A percentile compares a stretch with the other conserved stretches of the same genome.
phyloP scores from a whole-genome alignment of 345 rosid species.

The Eucalyptus erythrocorys region DNA sequence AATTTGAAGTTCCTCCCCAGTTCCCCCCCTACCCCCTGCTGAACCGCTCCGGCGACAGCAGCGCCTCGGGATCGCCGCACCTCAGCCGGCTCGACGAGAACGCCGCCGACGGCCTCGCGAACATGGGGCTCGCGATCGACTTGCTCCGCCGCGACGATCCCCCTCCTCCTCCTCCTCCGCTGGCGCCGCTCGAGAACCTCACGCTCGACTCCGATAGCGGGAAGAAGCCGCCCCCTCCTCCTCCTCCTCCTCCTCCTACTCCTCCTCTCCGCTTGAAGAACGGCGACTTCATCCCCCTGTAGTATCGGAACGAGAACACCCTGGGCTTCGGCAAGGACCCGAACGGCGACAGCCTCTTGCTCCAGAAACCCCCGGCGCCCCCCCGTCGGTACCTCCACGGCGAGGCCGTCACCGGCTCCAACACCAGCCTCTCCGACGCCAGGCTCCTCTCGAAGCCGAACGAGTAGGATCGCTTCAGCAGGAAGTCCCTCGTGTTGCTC shows the following conservation, averaged over 20 bases:
- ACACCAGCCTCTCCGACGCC: slow-evolving; percentile 54
- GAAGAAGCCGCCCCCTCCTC: slow-evolving; percentile 38
- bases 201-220: slow-evolving; percentile 60
- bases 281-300: slow-evolving; percentile 67
- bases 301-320: slow-evolving; percentile 66
- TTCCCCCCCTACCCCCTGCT: slow-evolving; percentile 21
- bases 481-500: slow-evolving; percentile 10
- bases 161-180: slow-evolving; percentile 32
- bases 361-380: slow-evolving; percentile 71
- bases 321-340: slow-evolving; percentile 60
- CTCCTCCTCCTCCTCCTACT: neutral
- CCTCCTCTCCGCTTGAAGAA: slow-evolving; percentile 45
- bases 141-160: slow-evolving; percentile 54
- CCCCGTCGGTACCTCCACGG: slow-evolving; percentile 74
- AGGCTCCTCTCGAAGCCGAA: slow-evolving; percentile 73
- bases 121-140: slow-evolving; percentile 84
- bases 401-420: slow-evolving; percentile 67
- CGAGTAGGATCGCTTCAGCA: slow-evolving; percentile 69
- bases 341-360: slow-evolving; percentile 77
- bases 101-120: slow-evolving; percentile 26
- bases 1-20: neutral
- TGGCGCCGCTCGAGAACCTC: slow-evolving; percentile 22
- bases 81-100: slow-evolving; percentile 80
- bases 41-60: slow-evolving; percentile 89
- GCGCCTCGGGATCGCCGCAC: slow-evolving; percentile 98